Percentiles rank a stretch among this genome's conserved stretches.
Conservation (phyloP, 352 stramenopile genomes). For the Globisporangium solare region DNA sequence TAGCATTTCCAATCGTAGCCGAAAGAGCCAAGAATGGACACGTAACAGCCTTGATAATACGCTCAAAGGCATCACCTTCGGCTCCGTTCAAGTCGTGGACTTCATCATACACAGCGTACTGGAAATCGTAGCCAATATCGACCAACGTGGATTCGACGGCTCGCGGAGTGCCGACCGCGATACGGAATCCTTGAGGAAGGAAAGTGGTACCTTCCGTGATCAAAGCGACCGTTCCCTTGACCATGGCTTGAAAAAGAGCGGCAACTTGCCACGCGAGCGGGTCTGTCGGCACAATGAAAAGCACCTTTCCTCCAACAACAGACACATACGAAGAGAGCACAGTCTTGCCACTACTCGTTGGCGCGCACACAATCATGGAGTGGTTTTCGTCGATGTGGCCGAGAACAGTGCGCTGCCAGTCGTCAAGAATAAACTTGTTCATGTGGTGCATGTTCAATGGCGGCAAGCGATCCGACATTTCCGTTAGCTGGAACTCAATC, state of each 20-base stretch:
- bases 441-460: conserved; percentile 89
- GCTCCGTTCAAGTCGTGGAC: conserved; percentile 97
- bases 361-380: conserved; percentile 96
- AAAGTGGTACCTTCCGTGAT: conserved; percentile 91
- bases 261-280: conserved; percentile 98
- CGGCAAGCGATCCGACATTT: conserved; percentile 82
- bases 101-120: conserved; percentile 98
- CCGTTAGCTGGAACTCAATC: conserved; percentile 84
- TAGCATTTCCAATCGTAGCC: conserved; percentile 97
- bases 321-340: conserved; percentile 85
- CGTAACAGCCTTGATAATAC: conserved; percentile 92
- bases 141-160: conserved; percentile 93
- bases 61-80: conserved; percentile 95
- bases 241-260: conserved; percentile 97
- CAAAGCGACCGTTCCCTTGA: conserved; percentile 94
- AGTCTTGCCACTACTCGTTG: conserved; percentile 97
- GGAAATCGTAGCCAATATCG: conserved; percentile 91
- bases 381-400: conserved; percentile 92
- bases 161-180: conserved; percentile 95
- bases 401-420: conserved; percentile 97
- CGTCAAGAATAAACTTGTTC: conserved; percentile 94
- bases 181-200: conserved; percentile 73
- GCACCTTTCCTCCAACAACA: conserved; percentile 72
- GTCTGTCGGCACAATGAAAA: conserved; percentile 94
- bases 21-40: conserved; percentile 97